Percentiles rank a stretch among this genome's conserved stretches.
phyloP scores from a whole-genome alignment of 768 basidiomycete genomes.

The Calvatia gigantea region DNA sequence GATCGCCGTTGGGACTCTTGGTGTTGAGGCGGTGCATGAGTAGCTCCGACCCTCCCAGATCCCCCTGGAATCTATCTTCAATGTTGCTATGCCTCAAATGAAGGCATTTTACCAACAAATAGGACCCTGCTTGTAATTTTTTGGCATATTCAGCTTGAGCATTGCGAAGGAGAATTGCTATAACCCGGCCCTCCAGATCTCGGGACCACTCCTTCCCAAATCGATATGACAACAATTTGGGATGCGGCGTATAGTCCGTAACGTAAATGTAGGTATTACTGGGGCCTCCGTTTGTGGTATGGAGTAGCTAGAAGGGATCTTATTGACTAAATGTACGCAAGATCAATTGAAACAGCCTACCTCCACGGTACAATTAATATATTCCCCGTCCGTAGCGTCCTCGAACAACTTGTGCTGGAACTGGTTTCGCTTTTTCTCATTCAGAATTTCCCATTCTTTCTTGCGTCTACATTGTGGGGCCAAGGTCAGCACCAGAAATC shows the following conservation, averaged over 20 bases:
- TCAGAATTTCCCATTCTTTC: slow-evolving; percentile 33
- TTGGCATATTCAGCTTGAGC: slow-evolving; percentile 39
- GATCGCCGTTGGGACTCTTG: slow-evolving; percentile 29
- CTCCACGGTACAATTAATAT: slow-evolving; percentile 59
- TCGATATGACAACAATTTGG: slow-evolving; percentile 31
- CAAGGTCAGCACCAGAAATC: not conserved
- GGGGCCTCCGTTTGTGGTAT: slow-evolving; percentile 26
- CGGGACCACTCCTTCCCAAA: slow-evolving; percentile 33
- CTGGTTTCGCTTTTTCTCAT: slow-evolving; percentile 22
- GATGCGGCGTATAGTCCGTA: slow-evolving; percentile 62
- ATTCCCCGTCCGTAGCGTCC: slow-evolving; percentile 37
- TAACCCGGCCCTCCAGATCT: slow-evolving; percentile 46
- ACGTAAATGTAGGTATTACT: slow-evolving; percentile 44
- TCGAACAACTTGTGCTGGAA: slow-evolving; percentile 46
- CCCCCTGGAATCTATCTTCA: slow-evolving; percentile 33
- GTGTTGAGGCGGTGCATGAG: slow-evolving; percentile 41
- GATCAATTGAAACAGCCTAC: slow-evolving; percentile 26
- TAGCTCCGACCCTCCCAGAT: slow-evolving; percentile 42
- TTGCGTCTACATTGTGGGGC: slow-evolving; percentile 1
- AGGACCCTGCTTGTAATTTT: slow-evolving; percentile 35
- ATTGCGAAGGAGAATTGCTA: slow-evolving; percentile 51
- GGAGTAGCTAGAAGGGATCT: slow-evolving; percentile 39
- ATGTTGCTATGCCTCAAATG: slow-evolving; percentile 36
- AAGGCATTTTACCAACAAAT: slow-evolving; percentile 48
- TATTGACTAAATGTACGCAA: not conserved